A percentile compares a stretch with the other conserved stretches of the same genome.
Conservation (phyloP, 805 yeast species). For the Pichia exigua region DNA sequence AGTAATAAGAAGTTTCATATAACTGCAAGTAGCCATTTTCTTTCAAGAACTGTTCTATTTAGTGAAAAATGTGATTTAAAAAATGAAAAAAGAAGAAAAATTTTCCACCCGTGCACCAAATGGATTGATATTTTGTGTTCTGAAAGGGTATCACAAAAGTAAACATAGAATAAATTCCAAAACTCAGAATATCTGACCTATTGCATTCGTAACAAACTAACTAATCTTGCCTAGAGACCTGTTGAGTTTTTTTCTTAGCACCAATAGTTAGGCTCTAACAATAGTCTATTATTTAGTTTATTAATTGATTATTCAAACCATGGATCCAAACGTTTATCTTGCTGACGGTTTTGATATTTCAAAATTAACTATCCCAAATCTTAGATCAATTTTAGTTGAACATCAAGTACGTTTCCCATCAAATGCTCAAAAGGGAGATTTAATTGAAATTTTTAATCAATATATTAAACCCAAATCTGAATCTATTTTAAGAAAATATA, state of each 20-base stretch:
- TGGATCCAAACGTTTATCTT: constrained; percentile 32
- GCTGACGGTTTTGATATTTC: constrained; percentile 55
- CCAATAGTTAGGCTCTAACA: background rate
- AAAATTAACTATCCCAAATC: constrained; percentile 56
- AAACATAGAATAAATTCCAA: background rate
- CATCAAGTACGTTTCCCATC: constrained; percentile 56
- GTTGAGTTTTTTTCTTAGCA: background rate
- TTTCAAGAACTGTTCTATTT: background rate
- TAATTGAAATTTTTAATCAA: constrained; percentile 52
- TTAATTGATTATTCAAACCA: constrained; percentile 6
- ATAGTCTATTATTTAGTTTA: background rate
- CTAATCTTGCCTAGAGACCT: background rate
- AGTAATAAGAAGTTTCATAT: background rate
- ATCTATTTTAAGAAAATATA: constrained; percentile 29
- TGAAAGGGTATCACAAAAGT: background rate
- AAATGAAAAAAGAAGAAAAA: background rate
- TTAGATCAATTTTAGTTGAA: constrained; percentile 57
- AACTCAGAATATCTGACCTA: background rate
- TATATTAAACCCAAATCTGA: constrained; percentile 44
- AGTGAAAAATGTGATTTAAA: background rate
- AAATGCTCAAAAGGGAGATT: constrained; percentile 58
- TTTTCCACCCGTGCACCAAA: background rate
- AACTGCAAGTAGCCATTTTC: background rate
- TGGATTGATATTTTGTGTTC: background rate
- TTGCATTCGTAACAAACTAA: background rate